phyloP scores from a whole-genome alignment of 257 asterid species.

The Petunia axillaris region DNA sequence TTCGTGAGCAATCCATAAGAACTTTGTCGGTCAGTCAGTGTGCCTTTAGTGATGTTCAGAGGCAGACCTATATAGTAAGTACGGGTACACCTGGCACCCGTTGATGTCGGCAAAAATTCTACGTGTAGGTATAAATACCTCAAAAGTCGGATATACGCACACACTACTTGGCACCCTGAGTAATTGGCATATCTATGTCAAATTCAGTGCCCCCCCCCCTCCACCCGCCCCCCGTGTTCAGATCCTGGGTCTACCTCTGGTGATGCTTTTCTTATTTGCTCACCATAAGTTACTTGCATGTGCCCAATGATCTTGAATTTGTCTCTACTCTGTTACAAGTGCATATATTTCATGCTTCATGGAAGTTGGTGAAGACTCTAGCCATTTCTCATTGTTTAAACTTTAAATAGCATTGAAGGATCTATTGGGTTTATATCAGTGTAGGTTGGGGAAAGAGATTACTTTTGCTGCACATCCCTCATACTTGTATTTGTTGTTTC shows the following conservation, averaged over 20 bases:
- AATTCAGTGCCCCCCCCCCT: no score
- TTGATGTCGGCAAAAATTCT: no score
- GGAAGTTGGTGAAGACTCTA: background rate
- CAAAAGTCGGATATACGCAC: no score
- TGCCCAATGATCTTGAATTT: background rate
- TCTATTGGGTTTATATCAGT: background rate
- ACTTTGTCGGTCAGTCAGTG: background rate
- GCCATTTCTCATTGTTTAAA: background rate
- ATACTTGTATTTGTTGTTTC: background rate
- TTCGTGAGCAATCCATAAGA: background rate
- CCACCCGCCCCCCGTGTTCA: no score
- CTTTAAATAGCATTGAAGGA: background rate
- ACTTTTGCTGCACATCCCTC: background rate
- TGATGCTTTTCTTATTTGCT: background rate
- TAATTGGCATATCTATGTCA: no score
- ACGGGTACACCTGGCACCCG: no score
- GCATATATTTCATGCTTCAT: constrained; percentile 12
- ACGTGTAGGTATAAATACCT: no score
- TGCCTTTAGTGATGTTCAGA: background rate
- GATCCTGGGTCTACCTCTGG: no score
- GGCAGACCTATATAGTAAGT: no score
- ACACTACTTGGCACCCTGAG: no score
- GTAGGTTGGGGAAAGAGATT: background rate
- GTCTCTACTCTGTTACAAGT: background rate
- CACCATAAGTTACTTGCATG: background rate